Conservation (phyloP, 2,329 filamentous ascomycete species). For the Calonectria henricotiae region DNA sequence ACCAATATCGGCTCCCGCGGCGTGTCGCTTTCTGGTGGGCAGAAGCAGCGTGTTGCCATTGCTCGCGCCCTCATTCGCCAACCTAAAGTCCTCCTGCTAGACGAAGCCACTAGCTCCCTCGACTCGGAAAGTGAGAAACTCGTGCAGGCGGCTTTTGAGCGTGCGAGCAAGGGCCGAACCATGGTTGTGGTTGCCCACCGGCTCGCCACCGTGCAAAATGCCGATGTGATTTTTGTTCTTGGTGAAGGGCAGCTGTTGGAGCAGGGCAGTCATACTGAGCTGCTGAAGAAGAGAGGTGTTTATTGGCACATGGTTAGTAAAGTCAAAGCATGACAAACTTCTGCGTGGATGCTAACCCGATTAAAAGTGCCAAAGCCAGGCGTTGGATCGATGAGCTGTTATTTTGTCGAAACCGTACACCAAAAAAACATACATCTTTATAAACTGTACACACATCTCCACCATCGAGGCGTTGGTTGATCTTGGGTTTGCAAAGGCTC, state of each 20-base stretch:
- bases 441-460: conserved; percentile 8
- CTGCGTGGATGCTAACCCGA: conserved; percentile 45
- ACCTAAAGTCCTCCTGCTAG: conserved; percentile 78
- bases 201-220: conserved; percentile 83
- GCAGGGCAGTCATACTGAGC: conserved; percentile 68
- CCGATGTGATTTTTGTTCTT: conserved; percentile 86
- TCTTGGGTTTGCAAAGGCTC: conserved; percentile 27
- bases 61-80: conserved; percentile 78
- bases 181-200: conserved; percentile 86
- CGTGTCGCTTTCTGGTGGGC: conserved; percentile 79
- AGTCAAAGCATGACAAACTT: neutral
- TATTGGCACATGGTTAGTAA: conserved; percentile 73
- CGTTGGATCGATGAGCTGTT: conserved; percentile 65
- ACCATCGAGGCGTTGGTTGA: conserved; percentile 10
- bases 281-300: conserved; percentile 68
- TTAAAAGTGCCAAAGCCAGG: conserved; percentile 72
- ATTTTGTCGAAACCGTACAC: neutral
- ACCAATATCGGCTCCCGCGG: conserved; percentile 79
- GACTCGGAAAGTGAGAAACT: conserved; percentile 76
- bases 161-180: conserved; percentile 72
- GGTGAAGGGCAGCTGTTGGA: conserved; percentile 74
- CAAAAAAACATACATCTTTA: conserved; percentile 24
- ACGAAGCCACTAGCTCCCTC: conserved; percentile 81
- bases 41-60: conserved; percentile 80
- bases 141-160: conserved; percentile 80